Conservation (phyloP, 2,329 filamentous ascomycete genomes). For the Aspergillus ruber region DNA sequence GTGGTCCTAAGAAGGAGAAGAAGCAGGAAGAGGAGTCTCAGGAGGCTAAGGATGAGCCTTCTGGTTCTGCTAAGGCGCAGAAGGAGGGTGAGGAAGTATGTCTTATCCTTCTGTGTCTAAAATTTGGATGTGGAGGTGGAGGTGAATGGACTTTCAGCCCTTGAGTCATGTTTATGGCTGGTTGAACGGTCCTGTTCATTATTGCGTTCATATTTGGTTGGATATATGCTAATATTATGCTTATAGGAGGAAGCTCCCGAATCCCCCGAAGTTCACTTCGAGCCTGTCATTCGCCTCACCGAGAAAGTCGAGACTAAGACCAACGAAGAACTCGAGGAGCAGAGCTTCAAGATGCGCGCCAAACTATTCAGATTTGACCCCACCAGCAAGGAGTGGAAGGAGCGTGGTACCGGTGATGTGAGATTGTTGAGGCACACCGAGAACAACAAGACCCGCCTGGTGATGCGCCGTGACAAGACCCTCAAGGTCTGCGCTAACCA, state of each 20-base stretch:
- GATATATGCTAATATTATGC: neutral
- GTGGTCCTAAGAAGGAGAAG: conserved; percentile 94
- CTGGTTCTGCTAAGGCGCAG: conserved; percentile 79
- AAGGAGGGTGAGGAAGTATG: conserved; percentile 51
- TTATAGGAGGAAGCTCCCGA: conserved; percentile 66
- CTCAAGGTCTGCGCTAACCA: conserved; percentile 99
- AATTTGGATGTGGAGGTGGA: conserved; percentile 5
- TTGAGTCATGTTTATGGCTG: neutral
- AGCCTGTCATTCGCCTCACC: conserved; percentile 90
- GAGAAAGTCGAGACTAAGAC: conserved; percentile 97
- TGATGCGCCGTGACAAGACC: conserved; percentile 99
- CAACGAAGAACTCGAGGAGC: conserved; percentile 96
- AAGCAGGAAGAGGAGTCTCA: conserved; percentile 62
- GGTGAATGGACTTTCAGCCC: neutral
- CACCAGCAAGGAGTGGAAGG: conserved; percentile 94
- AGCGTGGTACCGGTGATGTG: conserved; percentile 94
- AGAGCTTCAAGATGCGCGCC: conserved; percentile 98
- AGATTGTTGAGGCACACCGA: conserved; percentile 97
- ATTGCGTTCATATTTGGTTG: neutral
- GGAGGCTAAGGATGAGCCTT: conserved; percentile 77
- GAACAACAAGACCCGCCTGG: conserved; percentile 92
- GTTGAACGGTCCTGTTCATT: no score
- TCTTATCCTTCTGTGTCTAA: conserved; percentile 26
- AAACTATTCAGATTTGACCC: conserved; percentile 99
- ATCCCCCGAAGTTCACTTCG: conserved; percentile 91